A percentile compares a stretch with the other conserved stretches of the same genome.
These are phyloP conservation scores for Blastocystis sp. DNA, from an alignment of 352 stramenopile genomes.

Conservation along the genomic window DNA sequence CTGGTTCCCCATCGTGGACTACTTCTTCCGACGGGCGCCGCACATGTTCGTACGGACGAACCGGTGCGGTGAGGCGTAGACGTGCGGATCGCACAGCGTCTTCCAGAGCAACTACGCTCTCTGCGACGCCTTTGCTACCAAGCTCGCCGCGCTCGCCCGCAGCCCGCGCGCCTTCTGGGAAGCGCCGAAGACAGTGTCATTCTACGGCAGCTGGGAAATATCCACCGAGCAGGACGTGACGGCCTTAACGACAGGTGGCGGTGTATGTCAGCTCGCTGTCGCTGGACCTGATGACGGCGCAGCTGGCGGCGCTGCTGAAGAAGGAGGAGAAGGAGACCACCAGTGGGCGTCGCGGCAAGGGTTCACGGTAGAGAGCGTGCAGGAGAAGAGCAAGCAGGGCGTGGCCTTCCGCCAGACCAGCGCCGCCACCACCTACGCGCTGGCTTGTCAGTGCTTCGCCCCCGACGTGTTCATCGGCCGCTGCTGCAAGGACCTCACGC, in stretches of 20 bases:
- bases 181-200: conserved; percentile 16
- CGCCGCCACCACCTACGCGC: conserved; percentile 4
- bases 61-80: neutral
- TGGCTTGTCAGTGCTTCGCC: conserved; percentile 52
- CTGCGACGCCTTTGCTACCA: neutral
- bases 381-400: conserved; percentile 15
- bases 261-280: conserved; percentile 52
- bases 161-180: conserved; percentile 44
- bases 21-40: conserved; percentile 33
- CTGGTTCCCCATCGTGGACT: conserved; percentile 60
- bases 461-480: conserved; percentile 35
- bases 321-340: conserved; percentile 34
- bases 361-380: conserved; percentile 22
- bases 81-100: conserved; percentile 34
- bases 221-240: neutral
- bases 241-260: conserved; percentile 8
- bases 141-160: neutral
- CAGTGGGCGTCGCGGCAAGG: neutral
- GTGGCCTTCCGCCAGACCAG: neutral
- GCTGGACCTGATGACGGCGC: conserved; percentile 39
- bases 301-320: neutral
- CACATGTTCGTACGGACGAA: conserved; percentile 7
- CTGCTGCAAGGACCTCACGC: conserved; percentile 19
- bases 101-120: conserved; percentile 58
- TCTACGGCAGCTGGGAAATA: conserved; percentile 44